These are phyloP conservation scores for Mortierella sp. DNA, from an alignment of 371 early-diverging fungal species.

Conservation along the genomic window DNA sequence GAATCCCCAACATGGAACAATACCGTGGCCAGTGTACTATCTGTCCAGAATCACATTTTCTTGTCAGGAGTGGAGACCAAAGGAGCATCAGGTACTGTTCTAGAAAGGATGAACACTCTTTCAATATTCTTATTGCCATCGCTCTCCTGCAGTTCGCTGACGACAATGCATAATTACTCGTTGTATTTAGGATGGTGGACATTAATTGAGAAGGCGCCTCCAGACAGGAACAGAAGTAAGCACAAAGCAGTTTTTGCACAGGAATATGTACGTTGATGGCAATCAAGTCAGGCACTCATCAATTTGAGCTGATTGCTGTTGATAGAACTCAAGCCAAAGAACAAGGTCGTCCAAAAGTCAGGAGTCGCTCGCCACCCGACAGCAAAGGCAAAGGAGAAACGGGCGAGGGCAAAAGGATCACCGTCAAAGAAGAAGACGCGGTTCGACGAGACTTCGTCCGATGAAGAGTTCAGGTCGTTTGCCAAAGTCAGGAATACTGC, in stretches of 20 bases:
- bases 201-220: conserved; percentile 64
- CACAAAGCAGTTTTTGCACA: background rate
- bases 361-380: conserved; percentile 25
- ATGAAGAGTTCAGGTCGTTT: conserved; percentile 55
- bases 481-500: conserved; percentile 49
- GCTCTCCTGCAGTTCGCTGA: background rate
- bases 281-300: background rate
- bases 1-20: conserved; percentile 59
- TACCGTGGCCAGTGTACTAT: conserved; percentile 78
- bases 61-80: conserved; percentile 83
- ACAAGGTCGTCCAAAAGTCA: conserved; percentile 40
- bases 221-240: conserved; percentile 59
- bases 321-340: conserved; percentile 53
- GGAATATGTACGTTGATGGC: background rate
- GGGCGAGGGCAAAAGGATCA: conserved; percentile 38
- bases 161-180: background rate
- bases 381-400: conserved; percentile 45
- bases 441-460: conserved; percentile 56
- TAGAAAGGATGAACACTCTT: background rate
- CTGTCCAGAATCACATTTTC: conserved; percentile 82
- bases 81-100: conserved; percentile 61
- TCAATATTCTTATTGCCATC: background rate
- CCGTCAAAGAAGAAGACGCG: conserved; percentile 48
- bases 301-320: background rate
- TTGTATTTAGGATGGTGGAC: conserved; percentile 73